Conservation (phyloP, 176 grass and related monocot species). For the Zea luxurians region DNA sequence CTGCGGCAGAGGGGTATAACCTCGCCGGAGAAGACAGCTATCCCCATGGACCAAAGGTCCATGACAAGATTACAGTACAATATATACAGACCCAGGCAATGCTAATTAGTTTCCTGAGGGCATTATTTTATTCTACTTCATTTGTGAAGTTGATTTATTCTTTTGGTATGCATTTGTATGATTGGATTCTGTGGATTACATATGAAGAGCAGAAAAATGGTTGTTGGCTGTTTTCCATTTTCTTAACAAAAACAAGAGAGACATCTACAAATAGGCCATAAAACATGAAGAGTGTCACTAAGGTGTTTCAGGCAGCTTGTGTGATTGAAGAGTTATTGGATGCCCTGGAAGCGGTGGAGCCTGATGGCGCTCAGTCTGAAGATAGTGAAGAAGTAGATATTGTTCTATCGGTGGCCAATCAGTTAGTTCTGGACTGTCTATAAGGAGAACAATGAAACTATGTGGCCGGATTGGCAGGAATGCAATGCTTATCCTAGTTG, state of each 20-base stretch:
- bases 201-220: not conserved
- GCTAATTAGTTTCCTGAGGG: not conserved
- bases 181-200: not conserved
- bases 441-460: too few species aligned
- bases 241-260: not conserved
- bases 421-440: too few species aligned
- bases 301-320: not conserved
- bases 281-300: not conserved
- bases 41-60: too few species aligned
- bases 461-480: too few species aligned
- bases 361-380: too few species aligned
- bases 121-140: conserved; percentile 10
- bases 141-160: not conserved
- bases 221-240: not conserved
- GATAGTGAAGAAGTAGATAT: too few species aligned
- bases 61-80: not conserved
- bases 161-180: not conserved
- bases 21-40: too few species aligned
- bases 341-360: too few species aligned
- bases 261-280: not conserved
- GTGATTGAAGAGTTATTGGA: too few species aligned
- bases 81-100: conserved; percentile 3
- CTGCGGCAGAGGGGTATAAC: too few species aligned
- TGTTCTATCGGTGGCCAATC: too few species aligned
- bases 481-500: too few species aligned